Base-by-base conservation (phyloP, 176 grass and related monocot genomes). In the Panicum miliaceum region DNA sequence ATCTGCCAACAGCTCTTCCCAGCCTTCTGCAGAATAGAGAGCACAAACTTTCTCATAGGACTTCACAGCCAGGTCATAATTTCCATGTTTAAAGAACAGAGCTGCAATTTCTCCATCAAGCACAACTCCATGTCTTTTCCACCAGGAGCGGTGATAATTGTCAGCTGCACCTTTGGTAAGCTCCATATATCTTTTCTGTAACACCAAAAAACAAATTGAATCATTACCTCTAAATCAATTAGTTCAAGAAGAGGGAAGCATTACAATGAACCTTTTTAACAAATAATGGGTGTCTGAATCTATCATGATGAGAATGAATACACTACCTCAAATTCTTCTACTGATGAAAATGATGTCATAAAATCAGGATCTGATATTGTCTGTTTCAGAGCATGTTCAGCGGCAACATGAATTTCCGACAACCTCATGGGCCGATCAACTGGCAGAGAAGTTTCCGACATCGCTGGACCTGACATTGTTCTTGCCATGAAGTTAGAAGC, bases 341-440 rank as follows among this genome's bases (percentile, higher is more conserved):
- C 65, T 71, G 93, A 99, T 79, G 93, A 91, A 73, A 99, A 84
- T 35, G 97, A 92, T 52, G 87, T 90, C 90, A 99, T 85, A 83
- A 99, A 91, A 88, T 92, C 88, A 71, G 90, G 83, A 89, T 99
- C 90, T 37, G 97, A 94, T 90, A 99, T 78, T 0, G 88, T 99
- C 53, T 86, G 68, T n/a, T 96, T 90, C 73, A 99, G 73, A 75
- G 97, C 86, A 86, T 99, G 69, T 72, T 99, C 97, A 78, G 91
- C 97, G 72, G 97, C 97, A 92, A 99, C 97, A 89, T 99, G 79
- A 91, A 99, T 93, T 94, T 99, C 97, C 7, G 97, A 99, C 85
- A 99, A 86, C 51, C 91, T 92, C 93, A 99, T 96, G 37, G 97
- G 97, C 12, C 93, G 91, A 90, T 96, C 88, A 83, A 92, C 71